A percentile compares a stretch with the other conserved stretches of the same genome.
phyloP scores from a whole-genome alignment of 495 filamentous ascomycete species.

The Aspergillus taichungensis region DNA sequence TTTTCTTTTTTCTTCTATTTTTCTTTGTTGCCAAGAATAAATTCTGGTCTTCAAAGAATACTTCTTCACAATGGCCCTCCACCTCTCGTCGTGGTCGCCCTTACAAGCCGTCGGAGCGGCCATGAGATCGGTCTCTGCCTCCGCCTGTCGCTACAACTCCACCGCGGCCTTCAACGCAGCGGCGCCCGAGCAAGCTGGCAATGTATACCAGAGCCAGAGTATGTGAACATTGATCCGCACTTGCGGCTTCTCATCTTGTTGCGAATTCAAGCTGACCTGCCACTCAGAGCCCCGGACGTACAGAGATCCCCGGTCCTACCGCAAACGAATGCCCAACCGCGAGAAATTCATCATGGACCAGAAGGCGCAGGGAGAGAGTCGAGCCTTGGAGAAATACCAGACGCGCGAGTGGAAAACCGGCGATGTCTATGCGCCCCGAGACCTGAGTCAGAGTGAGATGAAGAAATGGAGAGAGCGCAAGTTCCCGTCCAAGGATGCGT shows the following conservation, averaged over 20 bases:
- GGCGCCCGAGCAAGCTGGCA: constrained; percentile 16
- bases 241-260: neutral
- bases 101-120: constrained; percentile 21
- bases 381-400: constrained; percentile 29
- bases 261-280: no score
- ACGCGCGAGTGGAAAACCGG: constrained; percentile 57
- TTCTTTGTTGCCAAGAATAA: no score
- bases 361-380: constrained; percentile 29
- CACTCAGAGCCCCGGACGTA: no score
- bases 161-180: constrained; percentile 25
- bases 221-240: constrained; percentile 3
- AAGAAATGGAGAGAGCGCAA: constrained; percentile 51
- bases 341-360: constrained; percentile 31
- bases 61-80: constrained; percentile 20
- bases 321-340: constrained; percentile 24
- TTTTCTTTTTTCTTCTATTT: no score
- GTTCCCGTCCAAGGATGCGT: constrained; percentile 51
- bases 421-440: constrained; percentile 85
- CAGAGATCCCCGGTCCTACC: neutral
- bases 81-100: constrained; percentile 22
- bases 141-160: constrained; percentile 34
- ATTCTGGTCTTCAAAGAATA: neutral
- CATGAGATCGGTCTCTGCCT: constrained; percentile 15
- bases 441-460: constrained; percentile 68
- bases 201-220: constrained; percentile 9